phyloP scores from a whole-genome alignment of 2,329 filamentous ascomycete genomes.

The Stagonosporopsis tanaceti region DNA sequence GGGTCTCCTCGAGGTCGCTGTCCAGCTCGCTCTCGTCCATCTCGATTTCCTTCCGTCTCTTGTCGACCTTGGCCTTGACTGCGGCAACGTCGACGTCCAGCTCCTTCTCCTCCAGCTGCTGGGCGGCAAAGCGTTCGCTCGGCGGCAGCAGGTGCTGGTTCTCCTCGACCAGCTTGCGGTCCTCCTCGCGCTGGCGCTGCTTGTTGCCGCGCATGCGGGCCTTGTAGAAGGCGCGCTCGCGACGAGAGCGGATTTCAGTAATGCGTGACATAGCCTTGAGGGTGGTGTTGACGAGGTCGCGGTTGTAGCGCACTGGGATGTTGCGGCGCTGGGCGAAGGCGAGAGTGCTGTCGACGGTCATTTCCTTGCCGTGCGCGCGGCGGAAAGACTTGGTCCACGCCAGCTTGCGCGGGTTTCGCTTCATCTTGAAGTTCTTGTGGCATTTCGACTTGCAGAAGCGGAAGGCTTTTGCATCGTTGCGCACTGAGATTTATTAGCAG shows the following conservation, averaged over 20 bases:
- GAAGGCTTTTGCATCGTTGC: conserved; percentile 68
- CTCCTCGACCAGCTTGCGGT: conserved; percentile 87
- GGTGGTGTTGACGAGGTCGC: conserved; percentile 86
- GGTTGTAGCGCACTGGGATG: conserved; percentile 93
- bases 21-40: conserved; percentile 59
- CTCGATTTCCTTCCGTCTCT: conserved; percentile 70
- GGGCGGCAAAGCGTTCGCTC: conserved; percentile 53
- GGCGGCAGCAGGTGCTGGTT: conserved; percentile 89
- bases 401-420: conserved; percentile 94
- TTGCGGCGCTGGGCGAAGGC: conserved; percentile 93
- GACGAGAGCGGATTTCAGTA: conserved; percentile 79
- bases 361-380: conserved; percentile 65
- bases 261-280: conserved; percentile 92
- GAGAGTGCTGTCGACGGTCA: conserved; percentile 88
- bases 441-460: conserved; percentile 67
- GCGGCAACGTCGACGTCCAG: conserved; percentile 58
- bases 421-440: conserved; percentile 89
- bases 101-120: conserved; percentile 66
- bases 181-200: conserved; percentile 77
- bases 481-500: conserved; percentile 25
- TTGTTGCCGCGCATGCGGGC: conserved; percentile 91
- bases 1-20: conserved; percentile 46
- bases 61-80: conserved; percentile 60
- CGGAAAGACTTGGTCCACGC: conserved; percentile 71
- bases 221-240: conserved; percentile 94